Evolutionary conservation across 768 basidiomycete genomes (phyloP).

Genomic region (Paxillus involutus): DNA sequence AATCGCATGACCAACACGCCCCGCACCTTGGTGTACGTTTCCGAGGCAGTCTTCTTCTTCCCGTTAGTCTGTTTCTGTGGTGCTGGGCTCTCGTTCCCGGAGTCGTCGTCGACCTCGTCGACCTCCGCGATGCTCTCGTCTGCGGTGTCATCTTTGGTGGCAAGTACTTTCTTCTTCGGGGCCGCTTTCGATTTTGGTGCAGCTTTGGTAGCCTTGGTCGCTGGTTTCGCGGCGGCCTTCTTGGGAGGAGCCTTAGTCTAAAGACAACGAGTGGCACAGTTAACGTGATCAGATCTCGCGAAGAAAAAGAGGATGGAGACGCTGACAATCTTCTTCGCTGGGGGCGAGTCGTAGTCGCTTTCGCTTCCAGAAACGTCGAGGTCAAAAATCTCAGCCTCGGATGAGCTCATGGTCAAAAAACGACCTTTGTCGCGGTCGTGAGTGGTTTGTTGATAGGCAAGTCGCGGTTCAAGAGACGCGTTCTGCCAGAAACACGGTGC

Average conservation of each 20-base stretch:
- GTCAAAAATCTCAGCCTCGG: constrained; percentile 70
- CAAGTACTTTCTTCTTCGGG: constrained; percentile 70
- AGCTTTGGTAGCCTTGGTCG: constrained; percentile 40
- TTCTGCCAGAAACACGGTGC: background rate
- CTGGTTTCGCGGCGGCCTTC: constrained; percentile 43
- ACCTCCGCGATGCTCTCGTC: constrained; percentile 46
- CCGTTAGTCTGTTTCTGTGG: constrained; percentile 29
- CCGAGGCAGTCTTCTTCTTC: constrained; percentile 88
- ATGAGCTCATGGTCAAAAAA: constrained; percentile 61
- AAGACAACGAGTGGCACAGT: constrained; percentile 18
- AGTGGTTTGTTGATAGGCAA: background rate
- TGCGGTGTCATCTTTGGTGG: constrained; percentile 63
- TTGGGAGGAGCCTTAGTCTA: constrained; percentile 38
- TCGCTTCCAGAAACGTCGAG: constrained; percentile 59
- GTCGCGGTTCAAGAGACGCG: background rate
- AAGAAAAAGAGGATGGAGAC: background rate
- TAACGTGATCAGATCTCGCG: constrained; percentile 1
- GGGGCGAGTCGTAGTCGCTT: constrained; percentile 67
- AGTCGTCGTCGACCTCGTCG: constrained; percentile 37
- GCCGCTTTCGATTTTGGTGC: constrained; percentile 50
- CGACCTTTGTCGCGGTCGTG: constrained; percentile 9
- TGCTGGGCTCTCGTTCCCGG: constrained; percentile 38
- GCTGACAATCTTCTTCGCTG: constrained; percentile 50
- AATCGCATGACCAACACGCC: background rate
- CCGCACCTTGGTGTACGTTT: constrained; percentile 85